Base-by-base conservation (phyloP, 352 stramenopile species). In the Phytophthora chlamydospora region DNA sequence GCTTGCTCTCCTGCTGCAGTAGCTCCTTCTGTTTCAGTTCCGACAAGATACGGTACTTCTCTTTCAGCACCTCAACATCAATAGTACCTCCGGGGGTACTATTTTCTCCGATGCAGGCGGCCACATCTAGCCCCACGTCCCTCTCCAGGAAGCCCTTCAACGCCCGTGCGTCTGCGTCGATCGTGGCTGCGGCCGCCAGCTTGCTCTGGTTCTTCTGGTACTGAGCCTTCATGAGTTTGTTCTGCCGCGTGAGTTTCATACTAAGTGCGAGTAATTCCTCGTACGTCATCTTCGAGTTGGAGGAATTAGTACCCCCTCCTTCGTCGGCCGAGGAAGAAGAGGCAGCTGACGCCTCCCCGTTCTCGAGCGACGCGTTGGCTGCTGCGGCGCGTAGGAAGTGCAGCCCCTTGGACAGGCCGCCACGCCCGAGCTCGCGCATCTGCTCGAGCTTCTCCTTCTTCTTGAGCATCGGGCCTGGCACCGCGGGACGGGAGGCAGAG, bases 371-470 rank as follows among this genome's bases (percentile, higher is more conserved):
- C 3, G 57, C 41, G 13, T 47, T 69, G 2, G 54, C 19, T 0
- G 63, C 46, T 3, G 56, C 81, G 4, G 78, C 71, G 21, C 84
- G 88, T 14, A 94, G 75, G 62, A 95, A 90, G 63, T 78, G 89
- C 38, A 96, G 72, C 0, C 88, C 88, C 58, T 92, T 92, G 56
- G 73, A 83, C 24, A 96, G 52, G 2, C 82, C 73, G 12, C 80
- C 85, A 47, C 82, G 82, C 17, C 88, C 85, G 24, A 93, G 74
- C 75, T 96, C 88, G 58, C 80, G 85, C 85, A 96, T 96, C 62
- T 96, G 83, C 73, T 93, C 88, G 24, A 96, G 79, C 73, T 90
- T 88, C 69, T 96, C 84, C 71, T 94, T 93, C 74, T 93, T 94
- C 68, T 80, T 80, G 38, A 80, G 71, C 80, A 94, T 94, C 54